A percentile compares a stretch with the other conserved stretches of the same genome.
phyloP scores from a whole-genome alignment of 495 filamentous ascomycete genomes.

The Aspergillus ostianus region DNA sequence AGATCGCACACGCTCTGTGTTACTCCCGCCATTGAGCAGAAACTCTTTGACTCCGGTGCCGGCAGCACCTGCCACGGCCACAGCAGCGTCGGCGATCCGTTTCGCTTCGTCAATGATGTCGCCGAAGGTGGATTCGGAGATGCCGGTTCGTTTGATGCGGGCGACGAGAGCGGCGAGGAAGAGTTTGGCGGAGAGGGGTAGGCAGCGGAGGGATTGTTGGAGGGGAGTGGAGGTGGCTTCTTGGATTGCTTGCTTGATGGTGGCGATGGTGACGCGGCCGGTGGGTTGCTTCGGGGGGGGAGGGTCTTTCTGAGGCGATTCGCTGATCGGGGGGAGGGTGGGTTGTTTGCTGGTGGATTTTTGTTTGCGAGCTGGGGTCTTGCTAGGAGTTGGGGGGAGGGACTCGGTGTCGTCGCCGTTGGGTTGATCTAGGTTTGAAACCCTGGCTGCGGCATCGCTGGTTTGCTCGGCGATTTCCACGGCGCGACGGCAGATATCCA shows the following conservation, averaged over 20 bases:
- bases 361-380: constrained; percentile 37
- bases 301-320: constrained; percentile 21
- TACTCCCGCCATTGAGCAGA: constrained; percentile 36
- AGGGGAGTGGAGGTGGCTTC: constrained; percentile 92
- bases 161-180: constrained; percentile 79
- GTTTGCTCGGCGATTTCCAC: constrained; percentile 93
- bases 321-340: constrained; percentile 15
- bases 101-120: constrained; percentile 90
- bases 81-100: constrained; percentile 59
- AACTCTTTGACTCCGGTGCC: constrained; percentile 42
- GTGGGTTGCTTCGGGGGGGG: constrained; percentile 12
- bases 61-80: constrained; percentile 44
- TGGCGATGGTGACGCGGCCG: constrained; percentile 82
- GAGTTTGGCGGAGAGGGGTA: constrained; percentile 79
- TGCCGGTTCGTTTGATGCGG: constrained; percentile 75
- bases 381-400: constrained; percentile 46
- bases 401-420: constrained; percentile 34
- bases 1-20: constrained; percentile 58
- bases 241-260: constrained; percentile 88
- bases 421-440: constrained; percentile 14
- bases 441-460: constrained; percentile 32
- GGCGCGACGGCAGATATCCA: constrained; percentile 94
- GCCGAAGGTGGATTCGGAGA: constrained; percentile 83
- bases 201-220: constrained; percentile 77
- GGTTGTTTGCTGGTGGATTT: constrained; percentile 22